Conservation (phyloP, 345 rosid species). For the Microthlaspi erraticum region DNA sequence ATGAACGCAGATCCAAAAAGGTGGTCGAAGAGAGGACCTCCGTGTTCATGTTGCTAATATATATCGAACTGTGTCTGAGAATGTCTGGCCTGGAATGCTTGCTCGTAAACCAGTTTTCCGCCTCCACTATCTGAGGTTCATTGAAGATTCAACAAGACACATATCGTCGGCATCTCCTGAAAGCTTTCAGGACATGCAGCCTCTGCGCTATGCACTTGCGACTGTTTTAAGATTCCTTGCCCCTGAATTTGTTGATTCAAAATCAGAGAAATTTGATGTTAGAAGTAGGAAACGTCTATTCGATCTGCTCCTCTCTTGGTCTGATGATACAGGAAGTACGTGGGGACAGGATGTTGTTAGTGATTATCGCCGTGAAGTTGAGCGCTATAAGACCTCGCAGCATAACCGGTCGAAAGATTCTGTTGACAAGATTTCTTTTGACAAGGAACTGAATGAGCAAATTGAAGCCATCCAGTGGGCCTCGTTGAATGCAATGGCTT, state of each 20-base stretch:
- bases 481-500: conserved; percentile 96
- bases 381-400: conserved; percentile 92
- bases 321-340: conserved; percentile 78
- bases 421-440: conserved; percentile 87
- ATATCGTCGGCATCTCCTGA: conserved; percentile 64
- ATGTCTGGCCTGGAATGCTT: conserved; percentile 96
- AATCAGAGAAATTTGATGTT: conserved; percentile 88
- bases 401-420: conserved; percentile 95
- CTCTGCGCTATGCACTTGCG: conserved; percentile 92
- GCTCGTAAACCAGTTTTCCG: conserved; percentile 83
- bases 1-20: conserved; percentile 76
- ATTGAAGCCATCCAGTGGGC: conserved; percentile 98
- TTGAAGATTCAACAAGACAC: conserved; percentile 83
- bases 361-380: conserved; percentile 98
- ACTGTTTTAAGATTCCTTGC: conserved; percentile 89
- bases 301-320: conserved; percentile 92
- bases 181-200: conserved; percentile 87
- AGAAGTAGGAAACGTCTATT: conserved; percentile 87
- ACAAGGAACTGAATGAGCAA: conserved; percentile 91
- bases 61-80: conserved; percentile 89
- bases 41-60: conserved; percentile 86
- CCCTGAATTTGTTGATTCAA: conserved; percentile 94
- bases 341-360: conserved; percentile 87
- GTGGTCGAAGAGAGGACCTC: conserved; percentile 92
- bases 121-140: conserved; percentile 89